Conservation (phyloP, 768 basidiomycete genomes). For the Mycena galericulata region DNA sequence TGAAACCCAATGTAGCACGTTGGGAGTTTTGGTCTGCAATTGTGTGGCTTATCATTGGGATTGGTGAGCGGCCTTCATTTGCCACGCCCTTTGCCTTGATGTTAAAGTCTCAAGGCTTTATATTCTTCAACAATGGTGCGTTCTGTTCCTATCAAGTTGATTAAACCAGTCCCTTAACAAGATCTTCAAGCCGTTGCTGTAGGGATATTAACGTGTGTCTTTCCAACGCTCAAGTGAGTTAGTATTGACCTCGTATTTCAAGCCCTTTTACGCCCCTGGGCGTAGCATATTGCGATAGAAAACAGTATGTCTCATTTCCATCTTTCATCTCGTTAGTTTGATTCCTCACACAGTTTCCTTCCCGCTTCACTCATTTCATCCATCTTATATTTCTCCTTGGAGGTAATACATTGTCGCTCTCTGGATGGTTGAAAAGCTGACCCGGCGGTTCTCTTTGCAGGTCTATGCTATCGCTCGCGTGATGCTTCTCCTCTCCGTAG, state of each 20-base stretch:
- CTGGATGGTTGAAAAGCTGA: too few species aligned
- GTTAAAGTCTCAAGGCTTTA: constrained; percentile 44
- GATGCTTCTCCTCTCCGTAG: constrained; percentile 41
- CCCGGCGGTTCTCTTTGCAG: constrained; percentile 53
- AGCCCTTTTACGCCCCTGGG: constrained; percentile 39
- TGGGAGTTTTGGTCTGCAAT: constrained; percentile 50
- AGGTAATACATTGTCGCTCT: too few species aligned
- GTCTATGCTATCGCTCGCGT: constrained; percentile 52
- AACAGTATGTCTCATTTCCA: constrained; percentile 37
- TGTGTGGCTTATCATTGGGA: constrained; percentile 43
- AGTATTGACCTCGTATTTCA: constrained; percentile 2
- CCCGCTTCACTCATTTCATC: constrained; percentile 52
- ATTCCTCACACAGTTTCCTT: constrained; percentile 47
- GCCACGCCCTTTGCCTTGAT: background rate
- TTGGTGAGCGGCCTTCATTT: constrained; percentile 46
- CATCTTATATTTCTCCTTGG: constrained; percentile 49
- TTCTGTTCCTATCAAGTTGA: too few species aligned
- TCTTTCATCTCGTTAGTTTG: background rate
- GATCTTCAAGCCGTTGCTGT: constrained; percentile 40
- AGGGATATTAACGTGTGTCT: constrained; percentile 48
- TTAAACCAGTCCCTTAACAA: too few species aligned
- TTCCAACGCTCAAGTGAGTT: background rate
- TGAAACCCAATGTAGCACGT: constrained; percentile 16
- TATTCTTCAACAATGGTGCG: constrained; percentile 51
- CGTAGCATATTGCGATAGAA: constrained; percentile 47